These are phyloP conservation scores for Uncinocarpus reesii DNA, from an alignment of 2,329 filamentous ascomycete genomes.

Conservation along the genomic window DNA sequence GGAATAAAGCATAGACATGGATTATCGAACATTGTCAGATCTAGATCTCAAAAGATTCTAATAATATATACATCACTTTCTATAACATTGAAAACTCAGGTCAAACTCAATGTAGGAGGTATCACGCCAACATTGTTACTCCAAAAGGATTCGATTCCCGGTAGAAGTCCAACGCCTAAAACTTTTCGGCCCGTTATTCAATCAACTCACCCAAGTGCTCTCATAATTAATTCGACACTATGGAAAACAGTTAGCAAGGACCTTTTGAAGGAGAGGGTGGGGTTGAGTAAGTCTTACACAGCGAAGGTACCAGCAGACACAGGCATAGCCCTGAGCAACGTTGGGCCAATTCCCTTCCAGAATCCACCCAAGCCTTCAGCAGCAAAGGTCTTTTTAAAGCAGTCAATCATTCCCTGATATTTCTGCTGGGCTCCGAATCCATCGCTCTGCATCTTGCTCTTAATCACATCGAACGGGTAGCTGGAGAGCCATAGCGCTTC, in stretches of 20 bases:
- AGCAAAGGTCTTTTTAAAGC: constrained; percentile 72
- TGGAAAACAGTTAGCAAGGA: constrained; percentile 13
- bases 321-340: constrained; percentile 87
- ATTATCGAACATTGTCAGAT: too few species aligned
- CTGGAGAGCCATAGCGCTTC: constrained; percentile 88
- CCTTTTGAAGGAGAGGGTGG: not conserved
- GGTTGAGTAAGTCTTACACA: constrained; percentile 41
- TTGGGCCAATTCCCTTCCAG: constrained; percentile 89
- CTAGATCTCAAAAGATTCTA: constrained; percentile 6
- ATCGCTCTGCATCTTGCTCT: constrained; percentile 99
- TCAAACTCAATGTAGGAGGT: not conserved
- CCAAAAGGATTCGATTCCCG: not conserved
- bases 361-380: constrained; percentile 72
- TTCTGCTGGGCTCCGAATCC: constrained; percentile 63
- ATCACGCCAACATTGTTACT: not conserved
- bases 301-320: constrained; percentile 97
- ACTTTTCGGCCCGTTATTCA: not conserved
- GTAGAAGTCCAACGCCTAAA: not conserved
- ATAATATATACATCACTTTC: constrained; percentile 3
- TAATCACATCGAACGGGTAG: constrained; percentile 94
- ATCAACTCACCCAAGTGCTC: constrained; percentile 32
- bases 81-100: not conserved
- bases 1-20: too few species aligned
- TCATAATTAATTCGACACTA: constrained; percentile 41
- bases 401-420: constrained; percentile 77